These are phyloP conservation scores for Neurospora sp. DNA, from an alignment of 495 filamentous ascomycete species.

Conservation along the genomic window DNA sequence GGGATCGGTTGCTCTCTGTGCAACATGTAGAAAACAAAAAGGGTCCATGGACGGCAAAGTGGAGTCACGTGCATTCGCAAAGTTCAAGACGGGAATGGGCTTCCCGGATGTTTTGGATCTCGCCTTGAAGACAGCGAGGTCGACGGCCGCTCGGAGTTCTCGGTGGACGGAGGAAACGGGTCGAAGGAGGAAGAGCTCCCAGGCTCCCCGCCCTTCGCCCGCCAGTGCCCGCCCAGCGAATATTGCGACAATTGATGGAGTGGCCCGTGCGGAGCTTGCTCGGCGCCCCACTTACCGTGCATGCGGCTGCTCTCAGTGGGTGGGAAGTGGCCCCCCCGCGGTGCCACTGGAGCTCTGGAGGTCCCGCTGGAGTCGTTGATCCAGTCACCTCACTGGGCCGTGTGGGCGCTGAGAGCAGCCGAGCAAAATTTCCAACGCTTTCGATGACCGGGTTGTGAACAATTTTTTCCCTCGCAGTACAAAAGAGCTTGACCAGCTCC, in stretches of 20 bases:
- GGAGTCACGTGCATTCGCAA: not conserved
- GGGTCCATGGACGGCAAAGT: not conserved
- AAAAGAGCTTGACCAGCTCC: slow-evolving; percentile 14
- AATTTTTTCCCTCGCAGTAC: slow-evolving; percentile 29
- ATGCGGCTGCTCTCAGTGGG: not conserved
- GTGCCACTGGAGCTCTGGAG: not conserved
- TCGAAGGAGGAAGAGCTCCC: not conserved
- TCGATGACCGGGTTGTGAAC: slow-evolving; percentile 24
- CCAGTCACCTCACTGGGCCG: not conserved
- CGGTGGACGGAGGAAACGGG: not conserved
- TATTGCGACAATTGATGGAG: not conserved
- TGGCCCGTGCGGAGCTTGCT: not conserved
- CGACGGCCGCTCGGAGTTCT: not conserved
- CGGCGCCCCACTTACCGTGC: not conserved
- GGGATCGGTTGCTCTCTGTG: not conserved
- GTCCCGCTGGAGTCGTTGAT: not conserved
- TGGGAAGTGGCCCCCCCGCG: not conserved
- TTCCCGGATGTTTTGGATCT: not conserved
- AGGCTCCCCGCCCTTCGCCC: not conserved
- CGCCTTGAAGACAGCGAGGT: not conserved
- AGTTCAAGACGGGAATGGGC: not conserved
- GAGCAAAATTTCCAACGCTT: slow-evolving; percentile 23
- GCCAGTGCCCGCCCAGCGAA: not conserved
- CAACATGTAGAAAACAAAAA: not conserved
- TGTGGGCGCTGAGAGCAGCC: not conserved